These are phyloP conservation scores for Fusarium circinatum DNA, from an alignment of 2,329 filamentous ascomycete genomes.

Conservation along the genomic window DNA sequence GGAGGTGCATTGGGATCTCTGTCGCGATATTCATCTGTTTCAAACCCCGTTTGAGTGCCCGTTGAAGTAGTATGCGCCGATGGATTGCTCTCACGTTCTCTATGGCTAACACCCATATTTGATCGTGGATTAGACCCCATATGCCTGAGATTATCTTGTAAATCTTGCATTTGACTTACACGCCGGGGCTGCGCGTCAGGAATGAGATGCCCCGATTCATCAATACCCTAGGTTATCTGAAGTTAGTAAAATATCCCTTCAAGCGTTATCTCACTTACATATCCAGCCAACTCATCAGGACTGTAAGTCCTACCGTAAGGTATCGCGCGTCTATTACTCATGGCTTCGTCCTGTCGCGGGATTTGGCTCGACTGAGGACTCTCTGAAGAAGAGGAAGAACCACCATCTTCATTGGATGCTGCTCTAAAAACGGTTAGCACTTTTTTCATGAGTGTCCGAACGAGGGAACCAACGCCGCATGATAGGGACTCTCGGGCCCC, in stretches of 20 bases:
- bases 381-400: neutral
- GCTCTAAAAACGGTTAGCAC: neutral
- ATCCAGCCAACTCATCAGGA: neutral
- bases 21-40: neutral
- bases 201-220: neutral
- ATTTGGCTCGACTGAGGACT: neutral
- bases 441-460: too few species aligned
- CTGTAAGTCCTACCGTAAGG: neutral
- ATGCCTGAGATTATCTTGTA: neutral
- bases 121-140: neutral
- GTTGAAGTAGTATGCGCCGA: neutral
- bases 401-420: neutral
- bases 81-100: accelerated
- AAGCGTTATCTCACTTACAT: neutral
- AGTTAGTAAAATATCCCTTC: neutral
- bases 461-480: neutral
- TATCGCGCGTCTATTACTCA: accelerated
- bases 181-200: neutral
- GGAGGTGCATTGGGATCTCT: neutral
- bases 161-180: neutral
- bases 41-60: neutral
- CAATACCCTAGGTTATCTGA: neutral
- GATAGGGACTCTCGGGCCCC: accelerated
- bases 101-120: neutral
- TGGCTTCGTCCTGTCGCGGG: accelerated